phyloP scores from a whole-genome alignment of 331 rosid genomes.

The Rhamnella rubrinervis region DNA sequence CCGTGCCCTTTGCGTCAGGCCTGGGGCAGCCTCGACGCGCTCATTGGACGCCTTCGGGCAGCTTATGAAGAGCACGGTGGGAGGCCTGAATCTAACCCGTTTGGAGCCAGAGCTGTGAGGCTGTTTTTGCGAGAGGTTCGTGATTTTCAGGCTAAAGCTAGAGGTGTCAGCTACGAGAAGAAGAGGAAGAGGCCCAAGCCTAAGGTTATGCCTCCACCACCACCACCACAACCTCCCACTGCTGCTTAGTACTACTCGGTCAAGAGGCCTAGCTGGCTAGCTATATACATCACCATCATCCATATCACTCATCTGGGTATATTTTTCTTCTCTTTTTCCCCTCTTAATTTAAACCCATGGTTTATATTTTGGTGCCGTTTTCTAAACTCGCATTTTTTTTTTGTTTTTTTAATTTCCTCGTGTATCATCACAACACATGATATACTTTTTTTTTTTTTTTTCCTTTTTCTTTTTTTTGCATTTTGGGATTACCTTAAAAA shows the following conservation, averaged over 20 bases:
- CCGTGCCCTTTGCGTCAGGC: constrained; percentile 87
- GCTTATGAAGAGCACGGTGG: constrained; percentile 79
- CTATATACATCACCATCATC: too few relatives aligned
- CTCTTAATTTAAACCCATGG: neutral
- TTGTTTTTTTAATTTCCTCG: too few relatives aligned
- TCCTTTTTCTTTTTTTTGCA: too few relatives aligned
- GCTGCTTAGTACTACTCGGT: neutral
- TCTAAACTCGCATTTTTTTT: too few relatives aligned
- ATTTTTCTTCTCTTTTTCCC: neutral
- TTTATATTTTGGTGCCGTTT: too few relatives aligned
- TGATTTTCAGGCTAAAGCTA: constrained; percentile 72
- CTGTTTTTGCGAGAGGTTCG: constrained; percentile 74
- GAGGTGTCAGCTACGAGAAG: constrained; percentile 85
- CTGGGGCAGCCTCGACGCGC: constrained; percentile 91
- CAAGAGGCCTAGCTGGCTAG: neutral
- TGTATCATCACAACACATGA: too few relatives aligned
- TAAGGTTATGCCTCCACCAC: neutral
- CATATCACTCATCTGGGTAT: neutral
- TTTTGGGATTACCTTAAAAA: too few relatives aligned
- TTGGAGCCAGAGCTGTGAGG: constrained; percentile 63
- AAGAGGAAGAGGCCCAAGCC: constrained; percentile 69
- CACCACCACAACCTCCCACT: neutral
- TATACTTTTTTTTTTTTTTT: too few relatives aligned
- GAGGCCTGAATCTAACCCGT: constrained; percentile 52
- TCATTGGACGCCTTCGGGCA: constrained; percentile 80